Conservation (phyloP, 495 filamentous ascomycete genomes). For the Aspergillus mulundensis region DNA sequence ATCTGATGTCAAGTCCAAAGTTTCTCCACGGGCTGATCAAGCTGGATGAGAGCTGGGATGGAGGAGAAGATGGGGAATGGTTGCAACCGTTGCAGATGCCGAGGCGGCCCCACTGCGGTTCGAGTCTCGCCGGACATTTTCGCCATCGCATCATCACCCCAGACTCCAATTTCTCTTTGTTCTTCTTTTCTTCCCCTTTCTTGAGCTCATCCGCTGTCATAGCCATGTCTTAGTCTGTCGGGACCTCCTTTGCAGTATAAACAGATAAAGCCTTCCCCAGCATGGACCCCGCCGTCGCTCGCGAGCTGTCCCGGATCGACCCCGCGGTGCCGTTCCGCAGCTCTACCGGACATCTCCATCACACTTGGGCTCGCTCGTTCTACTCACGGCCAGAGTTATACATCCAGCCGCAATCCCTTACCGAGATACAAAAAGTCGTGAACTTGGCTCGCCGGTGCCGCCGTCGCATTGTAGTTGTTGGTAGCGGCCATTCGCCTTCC, state of each 20-base stretch:
- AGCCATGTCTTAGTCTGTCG: background rate
- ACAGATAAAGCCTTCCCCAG: background rate
- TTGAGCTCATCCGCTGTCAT: background rate
- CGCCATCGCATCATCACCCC: background rate
- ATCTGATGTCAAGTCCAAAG: too few species aligned
- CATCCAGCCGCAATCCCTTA: slow-evolving; percentile 70
- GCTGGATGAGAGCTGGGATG: background rate
- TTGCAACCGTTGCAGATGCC: background rate
- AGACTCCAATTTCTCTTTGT: background rate
- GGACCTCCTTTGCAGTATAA: background rate
- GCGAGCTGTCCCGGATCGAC: slow-evolving; percentile 54
- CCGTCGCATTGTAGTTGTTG: slow-evolving; percentile 73
- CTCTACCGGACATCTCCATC: slow-evolving; percentile 64
- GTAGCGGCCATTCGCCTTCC: slow-evolving; percentile 86
- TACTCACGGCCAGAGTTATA: slow-evolving; percentile 83
- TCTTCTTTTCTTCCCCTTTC: background rate
- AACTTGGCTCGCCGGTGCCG: slow-evolving; percentile 76
- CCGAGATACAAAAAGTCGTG: slow-evolving; percentile 79
- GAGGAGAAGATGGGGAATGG: background rate
- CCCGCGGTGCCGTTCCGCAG: slow-evolving; percentile 72
- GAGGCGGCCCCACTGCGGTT: background rate
- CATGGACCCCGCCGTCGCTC: slow-evolving; percentile 48
- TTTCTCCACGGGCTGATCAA: background rate
- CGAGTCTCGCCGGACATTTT: background rate
- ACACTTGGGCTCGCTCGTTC: slow-evolving; percentile 96